phyloP scores from a whole-genome alignment of 176 grass and related monocot species.

The Cenchrus fungigraminus region DNA sequence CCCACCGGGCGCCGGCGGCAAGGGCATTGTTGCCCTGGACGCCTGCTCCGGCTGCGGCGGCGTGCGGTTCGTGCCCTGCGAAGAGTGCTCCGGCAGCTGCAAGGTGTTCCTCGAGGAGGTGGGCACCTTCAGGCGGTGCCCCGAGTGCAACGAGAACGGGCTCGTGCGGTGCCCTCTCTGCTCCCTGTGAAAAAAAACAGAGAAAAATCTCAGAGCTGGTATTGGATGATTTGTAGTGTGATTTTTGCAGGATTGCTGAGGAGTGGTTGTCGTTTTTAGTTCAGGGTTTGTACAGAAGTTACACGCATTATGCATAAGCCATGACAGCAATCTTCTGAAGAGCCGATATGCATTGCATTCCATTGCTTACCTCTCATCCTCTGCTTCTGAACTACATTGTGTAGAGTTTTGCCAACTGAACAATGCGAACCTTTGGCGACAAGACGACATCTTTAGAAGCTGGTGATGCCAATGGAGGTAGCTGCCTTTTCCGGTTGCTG shows the following conservation, averaged over 20 bases:
- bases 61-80: conserved; percentile 84
- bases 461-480: neutral
- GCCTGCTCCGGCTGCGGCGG: conserved; percentile 84
- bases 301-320: conserved; percentile 3
- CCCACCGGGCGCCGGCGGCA: conserved; percentile 29
- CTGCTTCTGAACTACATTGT: neutral
- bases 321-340: neutral
- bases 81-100: conserved; percentile 95
- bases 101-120: conserved; percentile 83
- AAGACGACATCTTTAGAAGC: neutral
- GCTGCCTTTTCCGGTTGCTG: neutral
- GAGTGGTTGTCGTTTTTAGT: neutral
- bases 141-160: conserved; percentile 97
- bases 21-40: conserved; percentile 20
- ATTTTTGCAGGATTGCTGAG: conserved; percentile 6
- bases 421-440: neutral
- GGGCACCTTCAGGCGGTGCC: conserved; percentile 70
- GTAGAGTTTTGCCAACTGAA: neutral
- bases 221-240: conserved; percentile 12
- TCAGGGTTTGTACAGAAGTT: conserved; percentile 47
- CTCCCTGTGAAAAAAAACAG: conserved; percentile 29
- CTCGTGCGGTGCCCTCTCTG: conserved; percentile 79
- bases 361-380: neutral
- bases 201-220: conserved; percentile 4
- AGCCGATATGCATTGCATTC: neutral